Evolutionary conservation across 1,284 basidiomycete genomes (phyloP).

Genomic region (Pseudozyma pruni): DNA sequence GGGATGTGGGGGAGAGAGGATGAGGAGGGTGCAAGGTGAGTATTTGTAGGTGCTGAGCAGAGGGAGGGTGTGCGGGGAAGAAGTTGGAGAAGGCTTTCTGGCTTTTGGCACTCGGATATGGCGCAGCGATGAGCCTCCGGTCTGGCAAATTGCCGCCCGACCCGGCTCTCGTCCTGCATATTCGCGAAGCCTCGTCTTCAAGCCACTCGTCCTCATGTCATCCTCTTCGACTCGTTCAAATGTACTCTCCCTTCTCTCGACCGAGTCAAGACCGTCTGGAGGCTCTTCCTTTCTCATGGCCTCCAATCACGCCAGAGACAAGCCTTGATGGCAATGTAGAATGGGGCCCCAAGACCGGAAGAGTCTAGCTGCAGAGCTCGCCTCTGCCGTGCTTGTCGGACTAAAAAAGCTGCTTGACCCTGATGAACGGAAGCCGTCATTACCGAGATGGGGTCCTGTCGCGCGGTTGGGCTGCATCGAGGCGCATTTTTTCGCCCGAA

Average conservation of each 20-base stretch:
- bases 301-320: no score
- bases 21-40: neutral
- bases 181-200: neutral
- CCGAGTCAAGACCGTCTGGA: no score
- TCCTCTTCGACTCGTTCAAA: neutral
- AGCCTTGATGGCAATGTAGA: neutral
- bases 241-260: no score
- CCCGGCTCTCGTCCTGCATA: conserved; percentile 5
- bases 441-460: conserved; percentile 19
- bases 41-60: conserved; percentile 10
- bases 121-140: conserved; percentile 1
- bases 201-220: neutral
- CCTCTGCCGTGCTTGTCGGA: conserved; percentile 2
- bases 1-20: neutral
- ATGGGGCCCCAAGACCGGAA: conserved; percentile 12
- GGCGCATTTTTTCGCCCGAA: conserved; percentile 12
- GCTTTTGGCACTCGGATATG: conserved; percentile 5
- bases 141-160: conserved; percentile 25
- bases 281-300: no score
- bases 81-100: neutral
- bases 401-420: neutral
- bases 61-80: conserved; percentile 23
- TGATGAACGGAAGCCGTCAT: conserved; percentile 15
- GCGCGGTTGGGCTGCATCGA: conserved; percentile 2
- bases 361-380: neutral